These are phyloP conservation scores for Excoecaria agallocha DNA, from an alignment of 345 rosid species.

Conservation along the genomic window DNA sequence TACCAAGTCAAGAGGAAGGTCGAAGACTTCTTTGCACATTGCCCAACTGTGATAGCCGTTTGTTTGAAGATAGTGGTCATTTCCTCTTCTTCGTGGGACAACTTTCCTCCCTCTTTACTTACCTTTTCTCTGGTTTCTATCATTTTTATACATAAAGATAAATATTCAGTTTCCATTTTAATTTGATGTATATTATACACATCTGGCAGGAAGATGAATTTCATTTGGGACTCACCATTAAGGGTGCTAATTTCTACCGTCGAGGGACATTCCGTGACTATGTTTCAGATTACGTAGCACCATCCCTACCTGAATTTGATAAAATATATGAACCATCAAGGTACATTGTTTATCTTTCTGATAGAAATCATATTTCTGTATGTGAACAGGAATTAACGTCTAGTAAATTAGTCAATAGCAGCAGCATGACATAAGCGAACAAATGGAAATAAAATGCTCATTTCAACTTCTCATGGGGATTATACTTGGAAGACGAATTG, in stretches of 20 bases:
- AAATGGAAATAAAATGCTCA: neutral
- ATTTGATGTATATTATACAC: neutral
- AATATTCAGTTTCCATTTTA: neutral
- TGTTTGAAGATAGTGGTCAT: slow-evolving; percentile 59
- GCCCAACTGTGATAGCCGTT: slow-evolving; percentile 51
- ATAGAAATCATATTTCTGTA: neutral
- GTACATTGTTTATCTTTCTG: slow-evolving; percentile 24
- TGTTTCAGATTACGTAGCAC: slow-evolving; percentile 50
- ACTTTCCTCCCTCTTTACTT: slow-evolving; percentile 21
- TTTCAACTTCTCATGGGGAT: neutral
- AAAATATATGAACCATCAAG: slow-evolving; percentile 32
- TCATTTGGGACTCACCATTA: slow-evolving; percentile 42
- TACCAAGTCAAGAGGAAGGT: slow-evolving; percentile 71
- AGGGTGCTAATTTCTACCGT: slow-evolving; percentile 51
- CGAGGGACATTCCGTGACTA: slow-evolving; percentile 41
- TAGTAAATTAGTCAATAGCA: neutral
- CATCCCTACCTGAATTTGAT: slow-evolving; percentile 46
- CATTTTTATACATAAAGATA: neutral
- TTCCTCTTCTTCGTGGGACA: slow-evolving; percentile 70
- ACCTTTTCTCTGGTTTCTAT: neutral
- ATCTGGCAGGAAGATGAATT: slow-evolving; percentile 49
- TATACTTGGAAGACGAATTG: neutral
- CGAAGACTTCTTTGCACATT: slow-evolving; percentile 46
- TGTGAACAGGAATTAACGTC: neutral
- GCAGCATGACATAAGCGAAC: neutral